Percentiles rank a stretch among this genome's conserved stretches.
Evolutionary conservation across 2,329 filamentous ascomycete genomes (phyloP).

Genomic region (Nannizziopsis barbatae): DNA sequence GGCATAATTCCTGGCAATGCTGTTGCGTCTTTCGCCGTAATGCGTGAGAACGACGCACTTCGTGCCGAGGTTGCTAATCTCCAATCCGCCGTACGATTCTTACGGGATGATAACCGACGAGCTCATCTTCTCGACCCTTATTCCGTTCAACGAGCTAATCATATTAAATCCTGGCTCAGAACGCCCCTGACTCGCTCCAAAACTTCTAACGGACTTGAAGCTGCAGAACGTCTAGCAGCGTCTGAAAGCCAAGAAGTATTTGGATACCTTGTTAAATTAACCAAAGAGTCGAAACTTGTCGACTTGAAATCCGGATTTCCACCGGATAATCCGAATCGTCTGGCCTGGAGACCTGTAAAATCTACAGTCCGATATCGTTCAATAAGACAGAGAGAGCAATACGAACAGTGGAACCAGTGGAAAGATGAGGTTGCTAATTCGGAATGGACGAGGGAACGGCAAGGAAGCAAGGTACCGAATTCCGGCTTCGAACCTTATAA

Average conservation of each 20-base stretch:
- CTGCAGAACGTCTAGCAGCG: constrained; percentile 26
- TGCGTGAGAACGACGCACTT: constrained; percentile 35
- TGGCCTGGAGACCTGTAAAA: constrained; percentile 33
- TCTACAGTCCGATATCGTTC: constrained; percentile 35
- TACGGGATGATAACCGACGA: constrained; percentile 37
- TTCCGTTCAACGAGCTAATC: constrained; percentile 31
- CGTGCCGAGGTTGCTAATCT: constrained; percentile 35
- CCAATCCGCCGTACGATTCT: constrained; percentile 37
- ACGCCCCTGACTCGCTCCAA: constrained; percentile 27
- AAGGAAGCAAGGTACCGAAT: constrained; percentile 17
- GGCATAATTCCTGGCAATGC: constrained; percentile 26
- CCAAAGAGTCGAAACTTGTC: constrained; percentile 32
- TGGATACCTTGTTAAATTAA: constrained; percentile 33
- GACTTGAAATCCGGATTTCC: constrained; percentile 30
- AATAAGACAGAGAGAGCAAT: constrained; percentile 36
- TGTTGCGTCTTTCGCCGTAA: constrained; percentile 31
- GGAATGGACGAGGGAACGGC: constrained; percentile 30
- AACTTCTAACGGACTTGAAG: constrained; percentile 23
- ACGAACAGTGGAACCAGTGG: constrained; percentile 38
- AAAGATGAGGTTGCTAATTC: constrained; percentile 31
- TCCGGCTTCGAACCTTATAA: not conserved
- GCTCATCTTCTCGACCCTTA: constrained; percentile 32
- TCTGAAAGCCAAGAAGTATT: constrained; percentile 35
- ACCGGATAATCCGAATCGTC: constrained; percentile 21
- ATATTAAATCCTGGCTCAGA: constrained; percentile 36